phyloP scores from a whole-genome alignment of 805 yeast genomes.

The Yamadazyma kitorensis region DNA sequence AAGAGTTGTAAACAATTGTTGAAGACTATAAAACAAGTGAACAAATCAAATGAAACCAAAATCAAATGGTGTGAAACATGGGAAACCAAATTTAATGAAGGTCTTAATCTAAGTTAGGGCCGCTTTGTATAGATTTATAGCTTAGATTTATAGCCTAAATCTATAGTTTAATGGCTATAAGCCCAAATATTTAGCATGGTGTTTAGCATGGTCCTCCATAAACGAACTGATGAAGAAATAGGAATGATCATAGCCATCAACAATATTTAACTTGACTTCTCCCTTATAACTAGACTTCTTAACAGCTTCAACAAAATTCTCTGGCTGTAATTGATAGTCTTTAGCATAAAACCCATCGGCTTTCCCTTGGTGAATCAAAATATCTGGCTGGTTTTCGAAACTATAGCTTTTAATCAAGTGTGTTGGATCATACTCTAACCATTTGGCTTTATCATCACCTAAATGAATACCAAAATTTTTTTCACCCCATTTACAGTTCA shows the following conservation, averaged over 20 bases:
- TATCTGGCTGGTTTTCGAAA: conserved; percentile 51
- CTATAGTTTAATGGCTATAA: conserved; percentile 4
- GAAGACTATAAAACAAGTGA: conserved; percentile 42
- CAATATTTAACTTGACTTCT: conserved; percentile 56
- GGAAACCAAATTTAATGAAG: conserved; percentile 39
- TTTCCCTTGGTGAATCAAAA: conserved; percentile 81
- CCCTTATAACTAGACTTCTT: conserved; percentile 58
- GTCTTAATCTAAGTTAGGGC: conserved; percentile 7
- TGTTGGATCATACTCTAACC: conserved; percentile 85
- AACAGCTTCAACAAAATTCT: conserved; percentile 60
- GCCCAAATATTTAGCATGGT: conserved; percentile 71
- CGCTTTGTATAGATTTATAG: not conserved
- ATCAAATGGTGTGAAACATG: conserved; percentile 58
- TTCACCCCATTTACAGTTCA: conserved; percentile 79
- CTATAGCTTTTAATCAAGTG: conserved; percentile 57
- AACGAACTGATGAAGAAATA: conserved; percentile 82
- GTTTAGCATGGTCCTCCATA: conserved; percentile 78
- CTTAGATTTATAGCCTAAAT: not conserved
- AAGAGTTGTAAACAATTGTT: conserved; percentile 29
- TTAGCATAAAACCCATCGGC: conserved; percentile 68
- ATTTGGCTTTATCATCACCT: conserved; percentile 55
- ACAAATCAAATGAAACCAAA: conserved; percentile 49
- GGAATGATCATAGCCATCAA: conserved; percentile 87
- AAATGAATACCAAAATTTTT: conserved; percentile 80
- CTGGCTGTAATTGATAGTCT: conserved; percentile 70